phyloP scores from a whole-genome alignment of 2,329 filamentous ascomycete genomes.

The Rosellinia necatrix region DNA sequence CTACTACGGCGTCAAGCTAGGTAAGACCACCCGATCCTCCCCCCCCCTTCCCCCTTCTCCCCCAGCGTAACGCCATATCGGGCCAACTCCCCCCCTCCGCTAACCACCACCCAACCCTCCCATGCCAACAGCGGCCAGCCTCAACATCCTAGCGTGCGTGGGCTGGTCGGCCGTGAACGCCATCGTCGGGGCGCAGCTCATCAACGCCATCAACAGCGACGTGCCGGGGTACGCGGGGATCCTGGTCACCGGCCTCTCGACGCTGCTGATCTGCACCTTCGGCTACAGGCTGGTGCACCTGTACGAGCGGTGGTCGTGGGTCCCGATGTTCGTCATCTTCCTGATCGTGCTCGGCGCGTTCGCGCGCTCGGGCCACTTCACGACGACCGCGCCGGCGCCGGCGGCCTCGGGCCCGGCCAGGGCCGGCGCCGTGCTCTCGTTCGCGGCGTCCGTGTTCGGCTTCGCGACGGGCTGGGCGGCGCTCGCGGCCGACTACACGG shows the following conservation, averaged over 20 bases:
- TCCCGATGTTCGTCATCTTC: conserved; percentile 74
- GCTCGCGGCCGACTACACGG: conserved; percentile 78
- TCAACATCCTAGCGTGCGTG: conserved; percentile 72
- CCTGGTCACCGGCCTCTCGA: conserved; percentile 71
- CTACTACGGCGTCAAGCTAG: conserved; percentile 69
- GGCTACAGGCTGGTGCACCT: conserved; percentile 76
- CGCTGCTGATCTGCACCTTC: conserved; percentile 72
- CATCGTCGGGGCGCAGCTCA: conserved; percentile 78
- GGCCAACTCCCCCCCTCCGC: too few relatives aligned
- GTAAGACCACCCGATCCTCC: conserved; percentile 45
- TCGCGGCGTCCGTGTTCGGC: conserved; percentile 68
- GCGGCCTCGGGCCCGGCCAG: conserved; percentile 63
- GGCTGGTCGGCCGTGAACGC: conserved; percentile 80
- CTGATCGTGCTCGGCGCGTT: conserved; percentile 72
- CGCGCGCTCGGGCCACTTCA: conserved; percentile 68
- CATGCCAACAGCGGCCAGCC: conserved; percentile 61
- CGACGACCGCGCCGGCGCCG: conserved; percentile 60
- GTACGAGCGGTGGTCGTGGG: conserved; percentile 78
- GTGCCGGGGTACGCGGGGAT: conserved; percentile 78
- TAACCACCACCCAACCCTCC: conserved; percentile 1
- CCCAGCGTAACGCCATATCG: background rate
- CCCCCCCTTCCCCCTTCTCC: conserved; percentile 18
- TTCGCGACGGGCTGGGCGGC: conserved; percentile 76
- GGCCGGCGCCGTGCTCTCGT: conserved; percentile 65
- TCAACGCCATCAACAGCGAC: conserved; percentile 71